These are phyloP conservation scores for Pelargonium australe DNA, from an alignment of 441 rosid species.

Conservation along the genomic window DNA sequence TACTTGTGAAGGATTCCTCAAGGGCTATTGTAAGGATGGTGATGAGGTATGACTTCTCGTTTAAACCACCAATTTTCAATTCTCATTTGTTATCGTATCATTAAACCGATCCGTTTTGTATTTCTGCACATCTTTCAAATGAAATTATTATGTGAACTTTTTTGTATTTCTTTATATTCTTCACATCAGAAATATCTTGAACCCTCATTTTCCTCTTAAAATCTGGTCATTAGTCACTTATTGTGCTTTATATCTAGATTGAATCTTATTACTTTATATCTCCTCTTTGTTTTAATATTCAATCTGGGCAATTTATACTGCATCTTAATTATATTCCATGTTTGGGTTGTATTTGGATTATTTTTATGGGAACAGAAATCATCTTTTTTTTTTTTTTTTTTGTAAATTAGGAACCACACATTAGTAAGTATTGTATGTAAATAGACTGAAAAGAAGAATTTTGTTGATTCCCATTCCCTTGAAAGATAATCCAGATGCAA, in stretches of 20 bases:
- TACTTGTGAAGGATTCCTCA: conserved; percentile 77
- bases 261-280: neutral
- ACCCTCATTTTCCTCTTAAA: neutral
- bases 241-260: too few relatives aligned
- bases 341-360: neutral
- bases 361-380: neutral
- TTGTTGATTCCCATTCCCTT: neutral
- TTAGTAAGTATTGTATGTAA: neutral
- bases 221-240: neutral
- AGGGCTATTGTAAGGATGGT: conserved; percentile 90
- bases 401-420: neutral
- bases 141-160: neutral
- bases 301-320: neutral
- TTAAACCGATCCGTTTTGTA: neutral
- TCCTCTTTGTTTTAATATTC: neutral
- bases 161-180: too few relatives aligned
- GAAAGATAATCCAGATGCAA: neutral
- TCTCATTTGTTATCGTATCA: neutral
- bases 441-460: neutral
- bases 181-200: neutral
- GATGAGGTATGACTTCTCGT: conserved; percentile 55
- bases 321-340: neutral
- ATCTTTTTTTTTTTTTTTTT: neutral
- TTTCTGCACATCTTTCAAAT: neutral
- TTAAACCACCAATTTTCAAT: neutral